Evolutionary conservation across 495 filamentous ascomycete genomes (phyloP), one percentile per base, ranked within the genome.

Genomic region (Hypoxylon crocopeplum): DNA sequence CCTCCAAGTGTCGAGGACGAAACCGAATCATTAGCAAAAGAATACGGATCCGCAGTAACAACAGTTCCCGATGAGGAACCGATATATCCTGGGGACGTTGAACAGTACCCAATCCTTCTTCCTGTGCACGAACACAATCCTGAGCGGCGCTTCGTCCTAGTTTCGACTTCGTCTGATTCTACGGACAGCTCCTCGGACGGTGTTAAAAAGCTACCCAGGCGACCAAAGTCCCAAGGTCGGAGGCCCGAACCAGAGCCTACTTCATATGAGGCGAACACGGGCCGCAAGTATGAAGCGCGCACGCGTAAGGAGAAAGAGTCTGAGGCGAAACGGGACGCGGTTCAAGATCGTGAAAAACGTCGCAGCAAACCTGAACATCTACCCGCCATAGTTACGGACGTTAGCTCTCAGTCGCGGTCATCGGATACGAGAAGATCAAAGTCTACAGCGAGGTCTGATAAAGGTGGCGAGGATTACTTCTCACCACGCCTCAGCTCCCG

Each of bases 1-100:
- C 69, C 72, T 7, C 75, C 78, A 8, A 68, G 38, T 16, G 77
- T 80, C 13, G 78, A 81, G 59, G 78, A 81, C 42, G 78, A 81
- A 44, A 58, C 53, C 6, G 75, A 69, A 16, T 69, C 78, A 10
- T 64, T 81, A 19, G 77, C 76, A 1, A 77, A 74, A 46, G 78
- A 81, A 54, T 57, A 74, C 39, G 50, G 64, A 6, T 70, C 71
- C 1, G 58, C 60, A 15, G 61, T 62, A 7, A 53, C 70, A 11
- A 55, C 38, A 22, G 42, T 64, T 0, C 52, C 54, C 5, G 69
- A 72, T 1, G 78, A 78, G 47, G 77, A 77, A 32, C 72, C 77
- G 38, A 55, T 69, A 46, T 55, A 75, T 13, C 72, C 72, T 8
- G 78, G 78, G 17, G 73, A 77, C 13, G 56, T 71, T 21, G 75